Evolutionary conservation across 495 filamentous ascomycete species (phyloP), one percentile per base, ranked within the genome.

Genomic region (Penicillium waksmanii): DNA sequence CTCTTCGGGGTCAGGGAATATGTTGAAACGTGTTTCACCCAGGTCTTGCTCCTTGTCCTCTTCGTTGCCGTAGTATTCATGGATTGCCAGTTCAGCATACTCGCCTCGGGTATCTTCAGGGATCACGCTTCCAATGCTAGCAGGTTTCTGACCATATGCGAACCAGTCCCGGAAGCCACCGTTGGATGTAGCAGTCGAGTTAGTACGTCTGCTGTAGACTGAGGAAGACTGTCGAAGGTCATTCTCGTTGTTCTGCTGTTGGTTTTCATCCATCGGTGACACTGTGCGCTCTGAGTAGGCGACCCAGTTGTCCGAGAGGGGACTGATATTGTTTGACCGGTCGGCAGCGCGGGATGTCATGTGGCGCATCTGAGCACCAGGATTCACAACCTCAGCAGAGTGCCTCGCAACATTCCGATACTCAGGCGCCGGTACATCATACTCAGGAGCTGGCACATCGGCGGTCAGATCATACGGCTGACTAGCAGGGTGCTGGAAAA

Each of bases 271-370:
- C 13, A 57, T 49, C 35, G 81, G 83, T 8, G 77, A 81, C 64
- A 76, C 78, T 56, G 72, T 82, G 61, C 61, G 84, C 67, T 71
- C 89, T 0, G 84, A 76, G 62, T 88, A 85, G 10, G 80, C 81
- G 66, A 89, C 83, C 77, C 82, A 86, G 58, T 88, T 86, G 4
- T 80, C 73, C 42, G 87, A 84, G 10, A 72, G 64, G 51, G 78
- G 77, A 64, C 71, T 81, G 7, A 71, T 71, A 43, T 65, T 68
- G 42, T 73, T 58, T 31, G 70, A 69, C 25, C 75, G 66, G 54
- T 66, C 66, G 5, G 76, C 68, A 36, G 66, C 57, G 3, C 63
- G 68, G 43, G 68, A 68, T 27, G 55, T 56, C 51, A 68, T 25
- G 21, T 66, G 63, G n/a, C 60, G 68, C 21, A 53, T 65, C 8